Base-by-base conservation (phyloP, 202 grass and related monocot species). In the Bolboschoenoplectus hybrid region DNA sequence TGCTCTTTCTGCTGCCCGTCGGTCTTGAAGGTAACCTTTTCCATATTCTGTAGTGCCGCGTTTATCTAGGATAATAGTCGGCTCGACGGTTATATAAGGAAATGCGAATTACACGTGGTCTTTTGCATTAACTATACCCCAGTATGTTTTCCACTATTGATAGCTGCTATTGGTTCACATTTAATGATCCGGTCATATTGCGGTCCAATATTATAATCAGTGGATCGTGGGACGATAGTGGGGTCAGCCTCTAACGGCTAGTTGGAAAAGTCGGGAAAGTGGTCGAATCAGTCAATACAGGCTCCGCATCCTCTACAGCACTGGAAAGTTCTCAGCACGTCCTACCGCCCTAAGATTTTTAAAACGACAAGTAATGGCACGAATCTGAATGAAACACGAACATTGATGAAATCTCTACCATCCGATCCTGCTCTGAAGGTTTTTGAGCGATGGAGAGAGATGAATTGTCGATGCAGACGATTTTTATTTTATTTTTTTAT, bases 191-290 rank as follows among this genome's bases (percentile, higher is more conserved):
- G 10, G 0, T 55, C 81, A 45, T 9, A 6, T 69, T 35, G 1
- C 19, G 46, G 14, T n/a, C 53, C 56, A 52, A 2, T 16, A 43
- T 55, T 49, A 53, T 36, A 38, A 83, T 52, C 0, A 36, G 4
- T 8, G 9, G 32, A 83, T 83, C 45, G 81, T 83, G 84, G 57
- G 71, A 0, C 1, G 56, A 50, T 52, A 10, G 55, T 63, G 58
- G 73, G 53, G 17, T 51, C 60, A 53, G 14, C 60, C 60, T 80
- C 35, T 80, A 79, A 80, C 81, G 81, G 81, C 81, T 83, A 83
- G 81, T 83, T 83, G 58, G 43, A 70, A 52, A 67, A 47, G 62
- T 36, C 0, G 20, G 0, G 20, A 51, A 51, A 38, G 35, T 81
- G 63, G 63, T 79, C 49, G 34, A n/a, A 35, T 17, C 26, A 46